These are phyloP conservation scores for Eucalyptus tenuipes DNA, from an alignment of 345 rosid species.

Conservation along the genomic window DNA sequence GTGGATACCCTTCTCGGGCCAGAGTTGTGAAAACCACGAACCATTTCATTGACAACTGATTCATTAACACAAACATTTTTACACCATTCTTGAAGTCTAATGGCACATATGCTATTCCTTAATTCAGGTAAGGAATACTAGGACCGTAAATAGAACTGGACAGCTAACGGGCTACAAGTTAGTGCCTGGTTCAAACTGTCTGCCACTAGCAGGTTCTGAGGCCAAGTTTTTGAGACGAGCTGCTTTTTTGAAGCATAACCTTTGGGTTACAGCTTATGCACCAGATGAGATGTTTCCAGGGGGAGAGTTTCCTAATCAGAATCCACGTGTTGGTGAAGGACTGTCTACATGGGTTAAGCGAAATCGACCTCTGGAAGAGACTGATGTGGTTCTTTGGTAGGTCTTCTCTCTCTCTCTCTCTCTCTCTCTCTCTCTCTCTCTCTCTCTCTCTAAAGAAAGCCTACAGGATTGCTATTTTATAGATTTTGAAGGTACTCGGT, in stretches of 20 bases:
- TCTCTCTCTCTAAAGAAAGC: neutral
- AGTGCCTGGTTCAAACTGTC: constrained; percentile 81
- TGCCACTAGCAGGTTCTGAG: constrained; percentile 77
- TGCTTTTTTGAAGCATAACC: constrained; percentile 72
- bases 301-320: constrained; percentile 92
- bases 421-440: neutral
- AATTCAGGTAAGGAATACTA: constrained; percentile 72
- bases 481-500: neutral
- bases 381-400: constrained; percentile 75
- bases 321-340: constrained; percentile 86
- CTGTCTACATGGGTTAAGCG: constrained; percentile 75
- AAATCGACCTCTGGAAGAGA: constrained; percentile 74
- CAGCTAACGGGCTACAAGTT: constrained; percentile 80
- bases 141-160: constrained; percentile 84
- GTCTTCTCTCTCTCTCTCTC: neutral
- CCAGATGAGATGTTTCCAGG: constrained; percentile 69
- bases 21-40: neutral
- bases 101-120: neutral
- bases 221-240: constrained; percentile 87
- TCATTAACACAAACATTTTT: neutral
- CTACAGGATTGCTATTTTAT: neutral
- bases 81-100: neutral
- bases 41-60: neutral
- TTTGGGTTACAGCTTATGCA: constrained; percentile 77
- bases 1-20: neutral